phyloP scores from a whole-genome alignment of 495 filamentous ascomycete species.

The Trichoderma gamsii region DNA sequence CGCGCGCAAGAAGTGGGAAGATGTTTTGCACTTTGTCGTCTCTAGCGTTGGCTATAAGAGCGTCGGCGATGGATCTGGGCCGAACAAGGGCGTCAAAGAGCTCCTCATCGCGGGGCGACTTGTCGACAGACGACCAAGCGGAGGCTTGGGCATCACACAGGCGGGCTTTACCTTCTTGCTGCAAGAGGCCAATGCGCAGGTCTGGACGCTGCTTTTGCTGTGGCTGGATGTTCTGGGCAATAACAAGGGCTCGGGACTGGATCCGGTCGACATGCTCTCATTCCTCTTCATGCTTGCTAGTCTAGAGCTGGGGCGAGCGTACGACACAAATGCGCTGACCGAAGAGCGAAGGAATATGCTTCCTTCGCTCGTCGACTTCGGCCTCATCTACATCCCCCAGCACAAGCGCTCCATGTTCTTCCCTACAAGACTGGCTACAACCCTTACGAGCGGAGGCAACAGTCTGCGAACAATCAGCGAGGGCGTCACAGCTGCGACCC shows the following conservation, averaged over 20 bases:
- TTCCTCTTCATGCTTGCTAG: slow-evolving; percentile 96
- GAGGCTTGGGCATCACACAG: slow-evolving; percentile 67
- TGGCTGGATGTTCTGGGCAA: slow-evolving; percentile 82
- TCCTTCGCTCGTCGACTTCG: slow-evolving; percentile 75
- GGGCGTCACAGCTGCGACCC: slow-evolving; percentile 43
- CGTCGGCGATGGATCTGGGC: slow-evolving; percentile 33
- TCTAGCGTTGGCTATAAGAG: slow-evolving; percentile 42
- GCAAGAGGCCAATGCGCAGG: slow-evolving; percentile 91
- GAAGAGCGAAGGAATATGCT: slow-evolving; percentile 80
- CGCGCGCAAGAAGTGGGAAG: slow-evolving; percentile 86
- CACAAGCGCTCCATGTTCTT: slow-evolving; percentile 65
- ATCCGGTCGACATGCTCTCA: slow-evolving; percentile 84
- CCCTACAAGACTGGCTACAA: slow-evolving; percentile 90
- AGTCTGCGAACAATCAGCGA: slow-evolving; percentile 57
- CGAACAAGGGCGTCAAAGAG: slow-evolving; percentile 75
- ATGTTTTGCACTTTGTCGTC: slow-evolving; percentile 92
- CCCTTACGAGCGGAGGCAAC: slow-evolving; percentile 74
- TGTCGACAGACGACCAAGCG: slow-evolving; percentile 57
- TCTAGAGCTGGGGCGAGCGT: slow-evolving; percentile 83
- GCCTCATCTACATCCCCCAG: slow-evolving; percentile 70
- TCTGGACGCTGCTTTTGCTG: slow-evolving; percentile 89
- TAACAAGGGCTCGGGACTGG: slow-evolving; percentile 55
- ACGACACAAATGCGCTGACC: slow-evolving; percentile 73
- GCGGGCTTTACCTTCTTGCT: slow-evolving; percentile 89
- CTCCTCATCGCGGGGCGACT: slow-evolving; percentile 73